Percentiles rank a stretch among this genome's conserved stretches.
These are phyloP conservation scores for Citrus medica DNA, from an alignment of 345 rosid species.

Conservation along the genomic window DNA sequence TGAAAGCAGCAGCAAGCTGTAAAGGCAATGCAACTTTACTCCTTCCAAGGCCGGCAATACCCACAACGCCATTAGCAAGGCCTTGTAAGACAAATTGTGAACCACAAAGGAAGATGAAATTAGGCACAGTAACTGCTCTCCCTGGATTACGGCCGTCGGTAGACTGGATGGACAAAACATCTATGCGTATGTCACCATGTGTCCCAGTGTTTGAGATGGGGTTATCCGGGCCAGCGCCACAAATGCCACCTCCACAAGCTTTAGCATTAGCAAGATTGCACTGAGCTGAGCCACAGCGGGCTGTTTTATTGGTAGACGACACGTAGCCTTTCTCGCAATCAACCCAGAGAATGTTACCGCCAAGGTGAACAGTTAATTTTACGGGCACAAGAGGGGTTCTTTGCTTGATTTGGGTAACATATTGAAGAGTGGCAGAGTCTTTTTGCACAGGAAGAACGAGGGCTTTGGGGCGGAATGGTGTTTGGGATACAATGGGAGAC, in stretches of 20 bases:
- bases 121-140: slow-evolving; percentile 12
- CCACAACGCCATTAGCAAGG: slow-evolving; percentile 16
- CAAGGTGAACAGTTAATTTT: slow-evolving; percentile 28
- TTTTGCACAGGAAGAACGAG: slow-evolving; percentile 24
- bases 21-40: slow-evolving; percentile 4
- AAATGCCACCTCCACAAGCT: slow-evolving; percentile 25
- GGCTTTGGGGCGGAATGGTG: slow-evolving; percentile 19
- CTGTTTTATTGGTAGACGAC: slow-evolving; percentile 28
- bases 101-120: slow-evolving; percentile 15
- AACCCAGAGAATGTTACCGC: slow-evolving; percentile 35
- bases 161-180: slow-evolving; percentile 20
- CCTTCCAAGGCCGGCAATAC: slow-evolving; percentile 24
- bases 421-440: slow-evolving; percentile 24
- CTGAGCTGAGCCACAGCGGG: slow-evolving; percentile 20
- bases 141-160: slow-evolving; percentile 29
- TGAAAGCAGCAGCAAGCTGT: slow-evolving; percentile 19
- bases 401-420: slow-evolving; percentile 11
- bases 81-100: slow-evolving; percentile 12
- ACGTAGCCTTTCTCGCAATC: slow-evolving; percentile 26
- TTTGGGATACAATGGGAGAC: slow-evolving; percentile 5
- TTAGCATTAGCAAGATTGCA: slow-evolving; percentile 19
- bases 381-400: slow-evolving; percentile 25
- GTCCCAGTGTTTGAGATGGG: slow-evolving; percentile 9
- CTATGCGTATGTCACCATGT: slow-evolving; percentile 21
- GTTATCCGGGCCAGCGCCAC: slow-evolving; percentile 21